These are phyloP conservation scores for Verticillium klebahnii DNA, from an alignment of 2,329 filamentous ascomycete species.

Conservation along the genomic window DNA sequence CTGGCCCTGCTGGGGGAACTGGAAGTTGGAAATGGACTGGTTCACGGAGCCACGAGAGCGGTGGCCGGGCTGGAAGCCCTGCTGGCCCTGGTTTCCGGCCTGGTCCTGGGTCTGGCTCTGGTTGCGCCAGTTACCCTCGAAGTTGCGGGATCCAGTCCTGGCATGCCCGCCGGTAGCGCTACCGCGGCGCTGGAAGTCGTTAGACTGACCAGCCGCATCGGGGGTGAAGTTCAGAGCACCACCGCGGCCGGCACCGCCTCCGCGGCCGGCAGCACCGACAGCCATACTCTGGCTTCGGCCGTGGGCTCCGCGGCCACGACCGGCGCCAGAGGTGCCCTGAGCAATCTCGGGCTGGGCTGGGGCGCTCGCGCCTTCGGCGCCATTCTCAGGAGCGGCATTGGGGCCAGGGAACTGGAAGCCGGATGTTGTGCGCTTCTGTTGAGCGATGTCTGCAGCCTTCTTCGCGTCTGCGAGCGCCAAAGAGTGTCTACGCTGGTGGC, in stretches of 20 bases:
- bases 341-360: conserved; percentile 28
- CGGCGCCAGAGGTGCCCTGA: conserved; percentile 33
- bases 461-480: conserved; percentile 92
- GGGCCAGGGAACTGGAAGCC: conserved; percentile 92
- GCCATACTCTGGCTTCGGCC: conserved; percentile 91
- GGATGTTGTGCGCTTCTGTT: conserved; percentile 92
- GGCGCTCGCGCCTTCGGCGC: conserved; percentile 37
- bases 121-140: conserved; percentile 97
- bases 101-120: conserved; percentile 62
- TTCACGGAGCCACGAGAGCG: conserved; percentile 80
- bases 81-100: conserved; percentile 25
- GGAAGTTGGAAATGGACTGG: conserved; percentile 83
- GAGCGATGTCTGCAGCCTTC: conserved; percentile 92
- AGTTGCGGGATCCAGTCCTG: conserved; percentile 83
- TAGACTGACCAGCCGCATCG: conserved; percentile 37
- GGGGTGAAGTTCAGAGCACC: conserved; percentile 49
- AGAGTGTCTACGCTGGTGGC: conserved; percentile 92
- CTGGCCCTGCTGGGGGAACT: conserved; percentile 83
- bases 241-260: conserved; percentile 62
- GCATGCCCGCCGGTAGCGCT: conserved; percentile 61
- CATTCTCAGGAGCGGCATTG: conserved; percentile 58
- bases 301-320: conserved; percentile 56
- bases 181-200: conserved; percentile 66
- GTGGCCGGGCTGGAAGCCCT: conserved; percentile 88
- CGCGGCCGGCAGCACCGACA: conserved; percentile 58